A percentile compares a stretch with the other conserved stretches of the same genome.
Conservation (phyloP, 108 stramenopile species). For the Pseudonitzschia delicatissima region DNA sequence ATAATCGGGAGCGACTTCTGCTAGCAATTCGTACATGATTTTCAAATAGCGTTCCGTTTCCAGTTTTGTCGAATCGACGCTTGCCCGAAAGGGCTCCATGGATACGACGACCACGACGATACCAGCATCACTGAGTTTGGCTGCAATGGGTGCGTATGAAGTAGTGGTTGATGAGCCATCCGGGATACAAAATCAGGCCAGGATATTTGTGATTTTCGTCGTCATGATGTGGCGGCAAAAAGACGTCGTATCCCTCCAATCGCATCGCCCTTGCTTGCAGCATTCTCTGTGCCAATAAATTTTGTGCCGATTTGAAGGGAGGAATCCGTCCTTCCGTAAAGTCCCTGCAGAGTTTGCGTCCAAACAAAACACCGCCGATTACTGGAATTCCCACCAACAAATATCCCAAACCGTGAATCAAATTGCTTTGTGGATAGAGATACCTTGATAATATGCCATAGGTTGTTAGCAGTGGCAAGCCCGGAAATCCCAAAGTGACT, state of each 20-base stretch:
- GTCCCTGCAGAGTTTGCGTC: not conserved
- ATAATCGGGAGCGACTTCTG: constrained; percentile 4
- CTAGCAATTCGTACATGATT: constrained; percentile 20
- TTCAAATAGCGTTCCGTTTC: constrained; percentile 24
- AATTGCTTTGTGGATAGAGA: not conserved
- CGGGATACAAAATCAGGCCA: constrained; percentile 61
- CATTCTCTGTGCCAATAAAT: constrained; percentile 32
- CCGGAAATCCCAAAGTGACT: not conserved
- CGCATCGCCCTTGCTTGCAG: constrained; percentile 37
- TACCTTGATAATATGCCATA: not conserved
- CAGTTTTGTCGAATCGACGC: constrained; percentile 32
- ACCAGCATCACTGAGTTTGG: constrained; percentile 48
- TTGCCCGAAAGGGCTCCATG: constrained; percentile 30
- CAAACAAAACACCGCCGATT: not conserved
- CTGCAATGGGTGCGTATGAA: constrained; percentile 53
- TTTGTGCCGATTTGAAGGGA: constrained; percentile 55
- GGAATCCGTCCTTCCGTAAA: constrained; percentile 43
- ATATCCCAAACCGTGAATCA: not conserved
- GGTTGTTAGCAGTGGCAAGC: not conserved
- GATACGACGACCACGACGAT: constrained; percentile 51
- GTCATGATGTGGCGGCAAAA: constrained; percentile 43
- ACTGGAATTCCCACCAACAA: not conserved
- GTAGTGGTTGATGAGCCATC: constrained; percentile 52
- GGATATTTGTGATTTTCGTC: not conserved
- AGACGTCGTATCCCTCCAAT: constrained; percentile 45